Conservation (phyloP, 2,329 filamentous ascomycete species). For the Chrysosporium queenslandicum region DNA sequence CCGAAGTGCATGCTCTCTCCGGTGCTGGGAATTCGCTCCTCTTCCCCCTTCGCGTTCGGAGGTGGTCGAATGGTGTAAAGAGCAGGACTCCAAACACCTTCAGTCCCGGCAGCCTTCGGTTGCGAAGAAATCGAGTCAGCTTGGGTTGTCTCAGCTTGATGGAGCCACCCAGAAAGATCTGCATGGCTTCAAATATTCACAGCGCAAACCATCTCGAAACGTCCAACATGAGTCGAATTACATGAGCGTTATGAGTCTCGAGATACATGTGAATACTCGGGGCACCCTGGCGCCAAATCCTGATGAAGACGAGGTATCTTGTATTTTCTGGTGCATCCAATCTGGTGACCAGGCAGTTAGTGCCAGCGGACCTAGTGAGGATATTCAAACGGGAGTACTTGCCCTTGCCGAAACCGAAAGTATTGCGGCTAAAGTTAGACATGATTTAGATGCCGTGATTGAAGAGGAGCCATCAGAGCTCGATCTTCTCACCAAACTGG, state of each 20-base stretch:
- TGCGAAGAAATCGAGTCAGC: conserved; percentile 6
- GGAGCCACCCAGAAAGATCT: conserved; percentile 74
- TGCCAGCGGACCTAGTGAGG: conserved; percentile 39
- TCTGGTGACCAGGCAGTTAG: conserved; percentile 55
- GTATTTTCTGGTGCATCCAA: conserved; percentile 83
- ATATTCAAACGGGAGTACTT: conserved; percentile 59
- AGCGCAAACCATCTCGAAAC: conserved; percentile 61
- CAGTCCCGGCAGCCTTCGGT: not conserved
- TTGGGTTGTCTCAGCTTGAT: conserved; percentile 68
- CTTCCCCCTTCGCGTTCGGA: conserved; percentile 61
- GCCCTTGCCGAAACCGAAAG: conserved; percentile 52
- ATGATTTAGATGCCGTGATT: conserved; percentile 54
- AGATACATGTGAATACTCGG: conserved; percentile 82
- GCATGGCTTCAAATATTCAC: conserved; percentile 76
- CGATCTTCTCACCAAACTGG: conserved; percentile 72
- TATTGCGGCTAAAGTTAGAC: conserved; percentile 52
- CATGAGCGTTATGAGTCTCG: conserved; percentile 93
- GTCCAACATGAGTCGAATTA: conserved; percentile 79
- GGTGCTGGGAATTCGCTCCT: conserved; percentile 65
- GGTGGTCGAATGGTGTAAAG: conserved; percentile 58
- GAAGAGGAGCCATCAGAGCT: conserved; percentile 69
- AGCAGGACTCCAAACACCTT: conserved; percentile 26
- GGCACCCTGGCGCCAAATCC: conserved; percentile 76
- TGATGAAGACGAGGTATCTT: conserved; percentile 76
- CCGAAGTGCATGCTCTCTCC: conserved; percentile 50